A percentile compares a stretch with the other conserved stretches of the same genome.
Conservation (phyloP, 2,329 filamentous ascomycete species). For the Diplodia seriata region DNA sequence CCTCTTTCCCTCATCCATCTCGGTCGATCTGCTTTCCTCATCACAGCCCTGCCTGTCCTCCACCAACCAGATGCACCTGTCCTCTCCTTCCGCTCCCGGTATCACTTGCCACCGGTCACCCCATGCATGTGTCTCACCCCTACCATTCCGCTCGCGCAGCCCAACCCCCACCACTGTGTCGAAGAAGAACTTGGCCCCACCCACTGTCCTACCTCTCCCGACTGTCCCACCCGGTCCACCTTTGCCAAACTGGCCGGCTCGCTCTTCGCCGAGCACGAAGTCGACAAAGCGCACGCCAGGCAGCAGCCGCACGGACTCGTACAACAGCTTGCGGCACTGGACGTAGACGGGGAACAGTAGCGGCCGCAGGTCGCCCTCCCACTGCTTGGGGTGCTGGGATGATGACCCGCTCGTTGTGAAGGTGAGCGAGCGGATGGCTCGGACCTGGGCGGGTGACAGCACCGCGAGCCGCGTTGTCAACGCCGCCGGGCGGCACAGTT, state of each 20-base stretch:
- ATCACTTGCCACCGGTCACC: slow-evolving; percentile 29
- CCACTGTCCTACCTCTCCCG: slow-evolving; percentile 20
- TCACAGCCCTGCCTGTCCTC: slow-evolving; percentile 4
- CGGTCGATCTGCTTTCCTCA: slow-evolving; percentile 10
- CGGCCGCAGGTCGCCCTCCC: slow-evolving; percentile 30
- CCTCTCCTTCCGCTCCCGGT: slow-evolving; percentile 23
- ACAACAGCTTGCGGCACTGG: slow-evolving; percentile 32
- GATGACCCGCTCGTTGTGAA: slow-evolving; percentile 9
- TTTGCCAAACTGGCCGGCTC: slow-evolving; percentile 20
- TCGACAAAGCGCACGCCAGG: slow-evolving; percentile 28
- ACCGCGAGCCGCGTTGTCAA: slow-evolving; percentile 28
- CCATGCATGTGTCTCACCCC: slow-evolving; percentile 29
- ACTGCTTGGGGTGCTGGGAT: slow-evolving; percentile 12
- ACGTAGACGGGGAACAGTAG: slow-evolving; percentile 33
- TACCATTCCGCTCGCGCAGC: slow-evolving; percentile 17
- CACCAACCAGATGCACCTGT: slow-evolving; percentile 29
- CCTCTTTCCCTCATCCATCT: slow-evolving; percentile 4
- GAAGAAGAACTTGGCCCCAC: slow-evolving; percentile 30
- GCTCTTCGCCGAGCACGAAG: slow-evolving; percentile 29
- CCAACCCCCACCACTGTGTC: slow-evolving; percentile 30
- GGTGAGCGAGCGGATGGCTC: slow-evolving; percentile 25
- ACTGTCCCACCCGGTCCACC: slow-evolving; percentile 11
- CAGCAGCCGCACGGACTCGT: slow-evolving; percentile 31
- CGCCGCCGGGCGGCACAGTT: slow-evolving; percentile 26
- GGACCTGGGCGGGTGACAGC: slow-evolving; percentile 25